Evolutionary conservation across 192 early-diverging fungal species (phyloP).

Genomic region (Spinellus fusiger): DNA sequence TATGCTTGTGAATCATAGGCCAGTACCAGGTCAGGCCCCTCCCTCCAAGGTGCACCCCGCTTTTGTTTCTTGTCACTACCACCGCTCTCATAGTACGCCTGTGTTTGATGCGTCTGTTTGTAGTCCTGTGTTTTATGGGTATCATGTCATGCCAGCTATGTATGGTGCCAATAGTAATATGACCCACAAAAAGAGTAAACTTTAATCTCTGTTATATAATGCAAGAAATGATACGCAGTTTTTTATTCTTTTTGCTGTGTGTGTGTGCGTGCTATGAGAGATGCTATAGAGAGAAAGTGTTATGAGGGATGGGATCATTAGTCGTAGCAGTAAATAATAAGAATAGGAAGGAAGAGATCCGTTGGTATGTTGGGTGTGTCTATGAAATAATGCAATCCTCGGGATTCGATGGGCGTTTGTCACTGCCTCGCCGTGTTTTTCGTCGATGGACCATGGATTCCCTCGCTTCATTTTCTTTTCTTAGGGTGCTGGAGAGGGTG

Average conservation of each 20-base stretch:
- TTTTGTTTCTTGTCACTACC: background rate
- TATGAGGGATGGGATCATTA: too few species aligned
- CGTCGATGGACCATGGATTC: background rate
- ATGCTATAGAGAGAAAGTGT: too few species aligned
- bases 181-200: background rate
- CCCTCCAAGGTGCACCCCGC: background rate
- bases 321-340: too few species aligned
- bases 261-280: too few species aligned
- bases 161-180: too few species aligned
- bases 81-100: background rate
- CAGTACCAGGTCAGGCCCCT: background rate
- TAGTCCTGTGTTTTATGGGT: background rate
- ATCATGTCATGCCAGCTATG: background rate
- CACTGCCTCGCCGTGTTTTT: background rate
- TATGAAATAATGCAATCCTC: slow-evolving; percentile 1
- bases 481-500: background rate
- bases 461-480: background rate
- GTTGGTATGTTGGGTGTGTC: too few species aligned
- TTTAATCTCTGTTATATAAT: background rate
- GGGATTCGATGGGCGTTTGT: background rate
- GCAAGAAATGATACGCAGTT: too few species aligned
- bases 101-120: background rate
- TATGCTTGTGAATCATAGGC: background rate
- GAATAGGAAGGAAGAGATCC: too few species aligned
- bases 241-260: too few species aligned